These are phyloP conservation scores for Echria macrotheca DNA, from an alignment of 495 filamentous ascomycete species.

Conservation along the genomic window DNA sequence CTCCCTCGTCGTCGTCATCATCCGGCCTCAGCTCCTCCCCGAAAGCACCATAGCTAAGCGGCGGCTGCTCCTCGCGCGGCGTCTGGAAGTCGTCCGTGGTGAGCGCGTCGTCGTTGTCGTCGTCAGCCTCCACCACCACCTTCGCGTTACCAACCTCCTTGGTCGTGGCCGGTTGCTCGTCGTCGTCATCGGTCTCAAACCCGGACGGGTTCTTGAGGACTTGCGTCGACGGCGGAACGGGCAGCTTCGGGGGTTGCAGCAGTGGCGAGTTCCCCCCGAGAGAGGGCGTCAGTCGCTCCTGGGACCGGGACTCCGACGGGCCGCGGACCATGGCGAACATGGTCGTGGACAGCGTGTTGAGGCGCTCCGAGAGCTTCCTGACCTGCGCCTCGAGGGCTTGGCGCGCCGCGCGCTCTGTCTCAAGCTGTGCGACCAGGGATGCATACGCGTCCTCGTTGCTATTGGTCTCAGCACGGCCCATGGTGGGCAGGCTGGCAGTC, in stretches of 20 bases:
- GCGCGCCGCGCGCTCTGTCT: constrained; percentile 44
- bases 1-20: constrained; percentile 19
- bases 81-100: constrained; percentile 40
- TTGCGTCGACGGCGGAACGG: constrained; percentile 3
- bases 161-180: constrained; percentile 24
- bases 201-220: constrained; percentile 25
- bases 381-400: constrained; percentile 48
- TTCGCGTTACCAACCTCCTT: constrained; percentile 14
- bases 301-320: constrained; percentile 24
- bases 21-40: constrained; percentile 37
- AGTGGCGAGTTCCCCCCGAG: constrained; percentile 14
- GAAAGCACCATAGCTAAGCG: constrained; percentile 38
- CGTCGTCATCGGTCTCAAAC: constrained; percentile 33
- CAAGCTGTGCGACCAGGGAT: constrained; percentile 38
- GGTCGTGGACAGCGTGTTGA: constrained; percentile 36
- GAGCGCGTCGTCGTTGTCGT: constrained; percentile 18
- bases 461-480: constrained; percentile 26
- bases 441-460: constrained; percentile 21
- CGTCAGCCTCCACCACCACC: constrained; percentile 12
- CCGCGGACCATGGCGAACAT: constrained; percentile 32
- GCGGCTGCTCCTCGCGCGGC: constrained; percentile 32
- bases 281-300: constrained; percentile 17
- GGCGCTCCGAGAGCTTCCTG: constrained; percentile 38
- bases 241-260: constrained; percentile 16
- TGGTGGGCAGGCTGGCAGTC: constrained; percentile 35